A percentile compares a stretch with the other conserved stretches of the same genome.
Evolutionary conservation across 192 early-diverging fungal species (phyloP).

Genomic region (Coemansia sp.): DNA sequence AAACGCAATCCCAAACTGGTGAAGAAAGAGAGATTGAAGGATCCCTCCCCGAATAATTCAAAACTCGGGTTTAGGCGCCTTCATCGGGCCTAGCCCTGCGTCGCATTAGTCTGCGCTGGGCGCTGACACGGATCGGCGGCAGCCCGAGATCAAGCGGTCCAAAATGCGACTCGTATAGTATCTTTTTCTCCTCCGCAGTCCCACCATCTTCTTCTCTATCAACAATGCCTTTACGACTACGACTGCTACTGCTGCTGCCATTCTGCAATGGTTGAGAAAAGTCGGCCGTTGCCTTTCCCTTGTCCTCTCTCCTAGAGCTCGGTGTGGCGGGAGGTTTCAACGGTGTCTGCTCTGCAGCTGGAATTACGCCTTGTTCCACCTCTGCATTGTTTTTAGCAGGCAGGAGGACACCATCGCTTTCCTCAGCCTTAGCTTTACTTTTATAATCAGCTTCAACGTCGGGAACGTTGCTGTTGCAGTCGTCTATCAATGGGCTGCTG

Average conservation of each 20-base stretch:
- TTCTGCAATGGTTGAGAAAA: neutral
- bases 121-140: constrained; percentile 48
- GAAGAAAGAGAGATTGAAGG: too few relatives aligned
- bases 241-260: neutral
- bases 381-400: too few relatives aligned
- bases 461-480: neutral
- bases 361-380: too few relatives aligned
- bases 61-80: neutral
- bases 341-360: neutral
- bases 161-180: constrained; percentile 46
- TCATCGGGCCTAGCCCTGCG: constrained; percentile 11
- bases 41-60: too few relatives aligned
- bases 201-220: neutral
- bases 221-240: neutral
- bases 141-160: constrained; percentile 50
- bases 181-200: constrained; percentile 1
- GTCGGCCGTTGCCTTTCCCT: constrained; percentile 34
- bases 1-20: too few relatives aligned
- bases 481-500: neutral
- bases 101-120: constrained; percentile 46
- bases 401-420: too few relatives aligned
- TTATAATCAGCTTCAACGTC: neutral
- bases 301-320: constrained; percentile 20
- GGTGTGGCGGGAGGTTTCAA: neutral
- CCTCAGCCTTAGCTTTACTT: neutral